phyloP scores from a whole-genome alignment of 2,329 filamentous ascomycete genomes.

The Stylonectria norvegica region DNA sequence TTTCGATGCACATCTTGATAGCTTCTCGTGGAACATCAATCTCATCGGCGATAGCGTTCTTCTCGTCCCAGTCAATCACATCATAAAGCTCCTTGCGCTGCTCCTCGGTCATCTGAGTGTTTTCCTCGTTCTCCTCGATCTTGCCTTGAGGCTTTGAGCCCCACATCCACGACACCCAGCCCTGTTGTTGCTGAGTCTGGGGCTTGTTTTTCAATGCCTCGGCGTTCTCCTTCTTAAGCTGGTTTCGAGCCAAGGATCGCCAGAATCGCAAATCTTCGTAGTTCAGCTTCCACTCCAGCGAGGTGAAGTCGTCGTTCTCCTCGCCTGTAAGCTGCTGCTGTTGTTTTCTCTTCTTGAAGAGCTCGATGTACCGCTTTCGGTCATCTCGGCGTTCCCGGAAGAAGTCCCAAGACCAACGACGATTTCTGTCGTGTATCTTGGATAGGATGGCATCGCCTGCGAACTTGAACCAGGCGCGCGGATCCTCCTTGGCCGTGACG shows the following conservation, averaged over 20 bases:
- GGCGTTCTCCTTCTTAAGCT: conserved; percentile 91
- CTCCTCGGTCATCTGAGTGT: conserved; percentile 87
- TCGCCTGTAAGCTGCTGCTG: conserved; percentile 66
- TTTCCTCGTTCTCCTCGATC: conserved; percentile 62
- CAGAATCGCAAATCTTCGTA: conserved; percentile 98
- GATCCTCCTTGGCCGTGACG: conserved; percentile 79
- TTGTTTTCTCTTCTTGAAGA: conserved; percentile 93
- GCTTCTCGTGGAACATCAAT: conserved; percentile 89
- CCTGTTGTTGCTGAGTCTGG: conserved; percentile 64
- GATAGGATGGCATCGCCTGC: conserved; percentile 83
- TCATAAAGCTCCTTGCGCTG: conserved; percentile 95
- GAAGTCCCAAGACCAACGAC: conserved; percentile 92
- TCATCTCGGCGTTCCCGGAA: conserved; percentile 91
- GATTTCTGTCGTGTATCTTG: conserved; percentile 93
- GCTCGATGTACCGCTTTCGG: conserved; percentile 79
- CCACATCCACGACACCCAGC: conserved; percentile 92
- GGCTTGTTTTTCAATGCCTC: conserved; percentile 69
- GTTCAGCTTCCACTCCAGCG: conserved; percentile 79
- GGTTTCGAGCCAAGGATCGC: conserved; percentile 88
- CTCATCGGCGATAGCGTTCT: conserved; percentile 79
- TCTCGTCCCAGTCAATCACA: conserved; percentile 98
- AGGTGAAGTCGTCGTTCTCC: conserved; percentile 69
- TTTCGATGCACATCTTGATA: conserved; percentile 87
- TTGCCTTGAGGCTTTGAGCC: conserved; percentile 65
- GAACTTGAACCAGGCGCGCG: conserved; percentile 87